Base-by-base conservation (phyloP, 2,329 filamentous ascomycete genomes). In the Pezicula neosporulosa region DNA sequence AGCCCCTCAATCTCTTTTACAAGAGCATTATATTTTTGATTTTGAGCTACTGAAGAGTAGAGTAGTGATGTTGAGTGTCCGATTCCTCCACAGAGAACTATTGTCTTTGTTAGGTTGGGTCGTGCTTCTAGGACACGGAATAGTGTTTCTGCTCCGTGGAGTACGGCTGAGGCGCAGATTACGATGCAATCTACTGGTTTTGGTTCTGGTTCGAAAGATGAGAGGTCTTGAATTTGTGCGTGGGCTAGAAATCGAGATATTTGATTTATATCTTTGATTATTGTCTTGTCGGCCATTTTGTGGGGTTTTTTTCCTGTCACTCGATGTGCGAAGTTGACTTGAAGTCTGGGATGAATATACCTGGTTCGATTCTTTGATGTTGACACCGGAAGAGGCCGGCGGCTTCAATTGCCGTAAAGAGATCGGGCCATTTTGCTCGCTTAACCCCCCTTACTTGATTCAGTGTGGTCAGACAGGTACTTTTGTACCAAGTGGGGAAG, bases 11-110 rank as follows among this genome's bases (percentile, higher is more conserved):
- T 59, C 4, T 63, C 54, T 9, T 57, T 35, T 2, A 57, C 45
- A 4, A 75, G 56, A 4, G 16, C 21, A 8, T 51, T 21, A 21
- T 66, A 70, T 5, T 48, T 59, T 9, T 62, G 57, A 53, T 72
- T 66, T 2, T 53, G 52, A 6, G 60, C 61, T 1, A 76, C 63
- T 3, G 72, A 69, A 3, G 70, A 64, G 53, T 74, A 75, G 5
- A 77, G 63, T 15, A 68, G 65, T 12, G 63, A 51, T 5, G 73
- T 77, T 1, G 72, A 74, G 55, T 77, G 73, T 3, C 73, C 73
- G 19, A 73, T 70, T 8, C 74, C 73, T 16, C 73, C 74, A 43
- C 71, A 74, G 1, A 75, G 60, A 1, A 76, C 68, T 3, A 76
- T 51, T 2, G 60, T 66, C 48, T 63, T 66, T 3, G 69, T 63